A percentile compares a stretch with the other conserved stretches of the same genome.
Evolutionary conservation across 192 early-diverging fungal genomes (phyloP).

Genomic region (Chytriomyces sp.): DNA sequence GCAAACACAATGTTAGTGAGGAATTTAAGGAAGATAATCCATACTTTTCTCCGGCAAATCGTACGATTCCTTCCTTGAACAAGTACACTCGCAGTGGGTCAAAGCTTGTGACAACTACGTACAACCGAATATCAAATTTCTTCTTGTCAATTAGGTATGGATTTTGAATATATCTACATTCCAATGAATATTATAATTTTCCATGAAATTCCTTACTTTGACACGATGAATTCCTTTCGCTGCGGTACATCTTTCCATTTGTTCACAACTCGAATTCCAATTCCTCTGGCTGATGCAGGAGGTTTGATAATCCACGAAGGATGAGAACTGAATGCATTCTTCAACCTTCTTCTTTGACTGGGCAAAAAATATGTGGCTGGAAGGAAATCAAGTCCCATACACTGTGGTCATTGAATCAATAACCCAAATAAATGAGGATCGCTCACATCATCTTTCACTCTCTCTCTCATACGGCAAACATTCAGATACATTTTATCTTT

Average conservation of each 20-base stretch:
- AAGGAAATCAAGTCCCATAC: slow-evolving; percentile 34
- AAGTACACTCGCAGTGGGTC: slow-evolving; percentile 49
- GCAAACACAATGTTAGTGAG: neutral
- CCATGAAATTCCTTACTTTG: slow-evolving; percentile 18
- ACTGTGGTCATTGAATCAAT: neutral
- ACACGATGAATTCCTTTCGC: slow-evolving; percentile 41
- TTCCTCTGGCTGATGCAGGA: slow-evolving; percentile 53
- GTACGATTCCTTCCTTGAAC: slow-evolving; percentile 39
- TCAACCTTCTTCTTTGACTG: slow-evolving; percentile 27
- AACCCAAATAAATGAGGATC: neutral
- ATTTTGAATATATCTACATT: slow-evolving; percentile 40
- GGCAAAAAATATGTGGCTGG: slow-evolving; percentile 52
- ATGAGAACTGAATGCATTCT: slow-evolving; percentile 31
- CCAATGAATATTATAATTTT: neutral
- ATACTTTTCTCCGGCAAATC: slow-evolving; percentile 47
- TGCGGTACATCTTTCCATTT: slow-evolving; percentile 43
- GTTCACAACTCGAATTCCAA: slow-evolving; percentile 45
- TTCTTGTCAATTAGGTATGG: slow-evolving; percentile 47
- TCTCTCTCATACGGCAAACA: slow-evolving; percentile 21
- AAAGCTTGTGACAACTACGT: slow-evolving; percentile 51
- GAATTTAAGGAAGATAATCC: neutral
- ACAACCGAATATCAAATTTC: slow-evolving; percentile 52
- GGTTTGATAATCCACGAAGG: slow-evolving; percentile 55
- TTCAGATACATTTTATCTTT: slow-evolving; percentile 49
- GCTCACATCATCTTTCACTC: slow-evolving; percentile 26